Conservation (phyloP, 1,284 basidiomycete species). For the Rhodofomes roseus region DNA sequence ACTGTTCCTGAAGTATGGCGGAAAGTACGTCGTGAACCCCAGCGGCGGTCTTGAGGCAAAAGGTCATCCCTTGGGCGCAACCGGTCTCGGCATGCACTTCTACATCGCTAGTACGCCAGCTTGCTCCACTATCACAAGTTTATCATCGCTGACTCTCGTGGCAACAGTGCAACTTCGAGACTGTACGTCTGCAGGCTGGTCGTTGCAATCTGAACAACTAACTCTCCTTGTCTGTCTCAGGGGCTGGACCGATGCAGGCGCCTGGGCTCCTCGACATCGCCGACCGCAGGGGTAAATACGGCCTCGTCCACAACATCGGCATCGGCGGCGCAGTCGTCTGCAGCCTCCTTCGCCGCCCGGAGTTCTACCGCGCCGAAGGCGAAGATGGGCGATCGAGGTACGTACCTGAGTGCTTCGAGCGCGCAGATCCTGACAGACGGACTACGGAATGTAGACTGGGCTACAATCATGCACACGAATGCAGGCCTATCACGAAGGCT, state of each 20-base stretch:
- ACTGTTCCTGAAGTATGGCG: constrained; percentile 55
- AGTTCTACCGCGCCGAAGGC: constrained; percentile 63
- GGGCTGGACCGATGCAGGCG: constrained; percentile 82
- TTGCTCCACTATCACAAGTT: background rate
- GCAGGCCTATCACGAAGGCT: constrained; percentile 51
- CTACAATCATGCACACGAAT: constrained; percentile 76
- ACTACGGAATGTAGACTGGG: constrained; percentile 49
- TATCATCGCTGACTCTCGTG: constrained; percentile 5
- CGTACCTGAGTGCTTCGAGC: constrained; percentile 11
- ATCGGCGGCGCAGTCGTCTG: constrained; percentile 80
- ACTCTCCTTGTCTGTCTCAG: constrained; percentile 30
- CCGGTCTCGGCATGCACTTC: constrained; percentile 86
- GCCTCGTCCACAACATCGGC: constrained; percentile 82
- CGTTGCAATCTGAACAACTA: background rate
- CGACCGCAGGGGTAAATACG: constrained; percentile 73
- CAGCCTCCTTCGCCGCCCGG: constrained; percentile 68
- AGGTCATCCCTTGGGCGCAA: constrained; percentile 83
- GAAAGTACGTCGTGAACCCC: constrained; percentile 86
- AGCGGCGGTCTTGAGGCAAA: constrained; percentile 86
- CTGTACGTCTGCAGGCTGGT: constrained; percentile 39
- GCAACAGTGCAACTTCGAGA: constrained; percentile 68
- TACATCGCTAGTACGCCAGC: constrained; percentile 69
- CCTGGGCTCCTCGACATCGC: constrained; percentile 59
- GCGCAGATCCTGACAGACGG: background rate
- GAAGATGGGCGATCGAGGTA: constrained; percentile 65